A percentile compares a stretch with the other conserved stretches of the same genome.
Evolutionary conservation across 179 eudicot species (phyloP).

Genomic region (Beta lomatogona): DNA sequence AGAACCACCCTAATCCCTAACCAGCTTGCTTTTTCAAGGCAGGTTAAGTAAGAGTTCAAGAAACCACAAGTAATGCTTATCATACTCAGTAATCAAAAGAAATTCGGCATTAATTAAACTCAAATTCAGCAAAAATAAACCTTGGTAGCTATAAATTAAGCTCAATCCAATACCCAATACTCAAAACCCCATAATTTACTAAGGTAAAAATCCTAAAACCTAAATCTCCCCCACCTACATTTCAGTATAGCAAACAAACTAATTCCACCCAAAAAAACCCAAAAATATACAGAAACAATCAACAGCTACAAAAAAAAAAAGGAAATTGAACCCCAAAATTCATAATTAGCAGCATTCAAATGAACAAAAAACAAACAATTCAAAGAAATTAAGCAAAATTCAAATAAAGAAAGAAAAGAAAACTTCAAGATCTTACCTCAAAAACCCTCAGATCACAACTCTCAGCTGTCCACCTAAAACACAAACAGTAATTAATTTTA

Average conservation of each 20-base stretch:
- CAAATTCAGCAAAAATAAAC: neutral
- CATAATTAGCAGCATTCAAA: slow-evolving; percentile 9
- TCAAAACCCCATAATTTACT: neutral
- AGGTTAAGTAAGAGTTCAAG: neutral
- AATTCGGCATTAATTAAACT: neutral
- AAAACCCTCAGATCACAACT: slow-evolving; percentile 28
- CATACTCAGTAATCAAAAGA: neutral
- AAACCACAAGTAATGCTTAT: neutral
- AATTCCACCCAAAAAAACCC: neutral
- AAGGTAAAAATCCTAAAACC: slow-evolving; percentile 11
- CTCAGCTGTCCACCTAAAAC: slow-evolving; percentile 9
- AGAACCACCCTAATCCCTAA: neutral
- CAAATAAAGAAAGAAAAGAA: neutral
- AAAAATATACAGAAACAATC: neutral
- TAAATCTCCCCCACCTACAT: neutral
- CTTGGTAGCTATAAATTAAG: neutral
- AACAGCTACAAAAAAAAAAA: neutral
- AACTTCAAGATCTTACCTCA: slow-evolving; percentile 36
- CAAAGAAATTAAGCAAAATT: neutral
- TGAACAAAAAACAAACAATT: neutral
- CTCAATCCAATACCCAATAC: neutral
- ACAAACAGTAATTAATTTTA: neutral
- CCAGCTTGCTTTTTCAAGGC: neutral
- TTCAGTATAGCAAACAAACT: neutral
- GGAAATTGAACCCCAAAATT: neutral